Base-by-base conservation (phyloP, 176 grass and related monocot species). In the Ensete ventricosum region DNA sequence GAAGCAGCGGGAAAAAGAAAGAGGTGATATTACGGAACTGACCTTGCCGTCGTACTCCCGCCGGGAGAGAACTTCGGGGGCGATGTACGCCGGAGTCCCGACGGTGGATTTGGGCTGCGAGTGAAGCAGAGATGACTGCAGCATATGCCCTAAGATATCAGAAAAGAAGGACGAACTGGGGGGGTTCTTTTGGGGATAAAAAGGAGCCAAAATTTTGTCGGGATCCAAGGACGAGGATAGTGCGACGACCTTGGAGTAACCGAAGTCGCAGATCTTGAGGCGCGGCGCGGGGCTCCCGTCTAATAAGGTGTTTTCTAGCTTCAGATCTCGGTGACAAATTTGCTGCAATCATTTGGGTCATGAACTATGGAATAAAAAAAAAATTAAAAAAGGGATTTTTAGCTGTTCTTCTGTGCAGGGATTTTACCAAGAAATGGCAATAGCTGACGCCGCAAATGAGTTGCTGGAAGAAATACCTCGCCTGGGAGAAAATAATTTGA, bases 31-130 rank as follows among this genome's bases (percentile, higher is more conserved):
- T 29, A 24, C 9, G 24, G 24, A 12, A 14, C 9, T 25, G 11
- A 67, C 64, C 64, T 67, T 67, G 64, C 64, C 64, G 25, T 67
- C 64, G 24, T 67, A 67, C 24, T 67, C 64, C 64, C 64, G 25
- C 24, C 64, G 10, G 25, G 64, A 67, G 11, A 67, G 64, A 12
- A 67, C 64, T 65, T 65, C 63, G 9, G 63, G 63, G 10, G 63
- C 63, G 24, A 66, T 66, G 63, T 66, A 66, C 11, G 64, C 64
- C 23, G 64, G 64, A 11, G 64, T 67, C 2, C 64, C 64, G 11
- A 67, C 64, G 24, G 64, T 67, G 64, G 64, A 67, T 67, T 67
- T 67, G 13, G 64, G 64, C 64, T 25, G 25, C 64, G 64, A 67
- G 22, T 67, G 64, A 27, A 67, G 64, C 24, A 67, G 2, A 34